phyloP scores from a whole-genome alignment of 139 green algal genomes.

The Chlamydomonas sp. region DNA sequence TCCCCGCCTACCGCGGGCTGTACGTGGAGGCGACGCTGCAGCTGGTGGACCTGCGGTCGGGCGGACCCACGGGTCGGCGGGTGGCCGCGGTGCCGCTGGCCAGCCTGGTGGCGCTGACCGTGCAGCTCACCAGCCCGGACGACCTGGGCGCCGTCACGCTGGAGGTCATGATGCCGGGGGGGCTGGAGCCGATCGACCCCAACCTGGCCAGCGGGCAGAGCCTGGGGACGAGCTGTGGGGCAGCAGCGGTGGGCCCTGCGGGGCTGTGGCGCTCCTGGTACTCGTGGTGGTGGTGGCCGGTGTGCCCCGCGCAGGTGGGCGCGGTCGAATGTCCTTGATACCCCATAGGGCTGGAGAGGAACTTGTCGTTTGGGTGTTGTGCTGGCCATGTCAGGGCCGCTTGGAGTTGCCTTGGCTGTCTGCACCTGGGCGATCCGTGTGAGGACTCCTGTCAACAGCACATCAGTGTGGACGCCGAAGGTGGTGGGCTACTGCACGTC shows the following conservation, averaged over 20 bases:
- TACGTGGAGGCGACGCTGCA: slow-evolving; percentile 60
- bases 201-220: slow-evolving; percentile 23
- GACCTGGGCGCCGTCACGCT: slow-evolving; percentile 58
- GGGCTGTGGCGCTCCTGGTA: background rate
- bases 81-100: slow-evolving; percentile 50
- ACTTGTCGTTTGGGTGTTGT: too few relatives aligned
- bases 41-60: slow-evolving; percentile 32
- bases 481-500: too few relatives aligned
- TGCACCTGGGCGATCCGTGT: too few relatives aligned
- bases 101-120: slow-evolving; percentile 52
- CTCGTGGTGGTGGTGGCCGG: slow-evolving; percentile 42
- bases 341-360: too few relatives aligned
- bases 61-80: slow-evolving; percentile 24
- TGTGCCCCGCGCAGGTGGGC: slow-evolving; percentile 10
- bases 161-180: slow-evolving; percentile 61
- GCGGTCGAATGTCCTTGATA: too few relatives aligned
- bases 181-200: slow-evolving; percentile 74
- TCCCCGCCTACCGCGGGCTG: slow-evolving; percentile 70
- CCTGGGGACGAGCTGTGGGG: background rate
- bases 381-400: background rate
- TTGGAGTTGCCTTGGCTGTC: background rate
- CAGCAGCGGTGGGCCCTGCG: background rate
- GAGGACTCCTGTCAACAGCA: too few relatives aligned
- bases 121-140: slow-evolving; percentile 72
- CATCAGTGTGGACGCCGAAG: too few relatives aligned